Percentiles rank a stretch among this genome's conserved stretches.
These are phyloP conservation scores for Colletotrichum eremochloae DNA, from an alignment of 2,329 filamentous ascomycete species.

Conservation along the genomic window DNA sequence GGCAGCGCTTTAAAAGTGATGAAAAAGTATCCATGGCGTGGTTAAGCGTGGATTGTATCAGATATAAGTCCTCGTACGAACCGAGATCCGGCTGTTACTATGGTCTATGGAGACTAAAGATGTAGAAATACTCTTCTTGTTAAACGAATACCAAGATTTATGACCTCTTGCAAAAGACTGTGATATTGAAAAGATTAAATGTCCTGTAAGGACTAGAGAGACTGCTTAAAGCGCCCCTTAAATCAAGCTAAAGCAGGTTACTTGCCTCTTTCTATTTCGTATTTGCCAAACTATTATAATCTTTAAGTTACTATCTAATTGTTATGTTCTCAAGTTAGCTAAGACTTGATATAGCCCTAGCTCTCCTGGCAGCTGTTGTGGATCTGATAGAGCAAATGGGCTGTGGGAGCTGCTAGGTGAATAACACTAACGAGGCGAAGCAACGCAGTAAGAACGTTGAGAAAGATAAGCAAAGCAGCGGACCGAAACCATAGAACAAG, in stretches of 20 bases:
- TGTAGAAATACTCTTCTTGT: not conserved
- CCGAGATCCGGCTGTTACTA: not conserved
- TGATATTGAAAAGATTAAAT: too few species aligned
- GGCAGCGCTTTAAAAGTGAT: not conserved
- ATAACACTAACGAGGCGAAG: too few species aligned
- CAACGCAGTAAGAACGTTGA: not conserved
- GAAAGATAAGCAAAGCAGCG: too few species aligned
- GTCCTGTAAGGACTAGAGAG: not conserved
- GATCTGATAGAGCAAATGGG: too few species aligned
- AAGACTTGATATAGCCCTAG: too few species aligned
- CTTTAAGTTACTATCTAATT: not conserved
- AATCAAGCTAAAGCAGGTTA: not conserved
- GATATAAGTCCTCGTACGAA: not conserved
- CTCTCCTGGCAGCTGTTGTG: too few species aligned
- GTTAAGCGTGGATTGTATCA: not conserved
- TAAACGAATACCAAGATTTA: slow-evolving; percentile 11
- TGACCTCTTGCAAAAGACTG: not conserved
- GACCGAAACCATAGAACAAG: too few species aligned
- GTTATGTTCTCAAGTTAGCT: not conserved
- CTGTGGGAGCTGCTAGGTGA: too few species aligned
- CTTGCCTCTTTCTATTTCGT: too few species aligned
- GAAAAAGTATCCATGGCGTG: not conserved
- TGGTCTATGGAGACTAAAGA: not conserved
- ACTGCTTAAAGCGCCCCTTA: not conserved
- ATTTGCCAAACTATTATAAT: too few species aligned